Percentiles rank a stretch among this genome's conserved stretches.
These are phyloP conservation scores for Hamamelis virginiana DNA, from an alignment of 164 flowering plant genomes.

Conservation along the genomic window DNA sequence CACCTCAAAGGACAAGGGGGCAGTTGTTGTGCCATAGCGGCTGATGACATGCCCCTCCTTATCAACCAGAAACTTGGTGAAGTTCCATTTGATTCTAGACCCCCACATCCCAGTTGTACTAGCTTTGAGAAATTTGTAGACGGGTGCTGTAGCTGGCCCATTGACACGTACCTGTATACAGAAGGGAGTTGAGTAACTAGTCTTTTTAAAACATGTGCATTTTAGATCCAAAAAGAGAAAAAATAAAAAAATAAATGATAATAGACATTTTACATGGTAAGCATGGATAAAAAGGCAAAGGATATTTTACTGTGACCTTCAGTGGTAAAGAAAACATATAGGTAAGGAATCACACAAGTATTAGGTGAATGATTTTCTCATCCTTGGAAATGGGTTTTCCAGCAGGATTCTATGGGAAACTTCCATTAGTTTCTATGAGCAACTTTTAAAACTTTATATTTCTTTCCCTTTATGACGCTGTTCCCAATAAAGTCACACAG, in stretches of 20 bases:
- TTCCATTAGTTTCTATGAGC: not conserved
- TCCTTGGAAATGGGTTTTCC: not conserved
- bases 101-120: constrained; percentile 50
- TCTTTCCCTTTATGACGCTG: not conserved
- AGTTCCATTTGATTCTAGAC: constrained; percentile 80
- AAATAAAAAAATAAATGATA: no score
- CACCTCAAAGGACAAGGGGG: constrained; percentile 70
- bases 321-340: not conserved
- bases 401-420: not conserved
- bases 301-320: not conserved
- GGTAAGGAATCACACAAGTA: not conserved
- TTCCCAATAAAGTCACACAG: no score
- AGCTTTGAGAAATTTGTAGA: constrained; percentile 71
- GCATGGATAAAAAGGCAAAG: not conserved
- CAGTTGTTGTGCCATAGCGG: constrained; percentile 55
- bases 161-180: constrained; percentile 61
- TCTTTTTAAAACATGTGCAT: not conserved
- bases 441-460: not conserved
- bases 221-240: no score
- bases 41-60: constrained; percentile 60
- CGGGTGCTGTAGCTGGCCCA: constrained; percentile 74
- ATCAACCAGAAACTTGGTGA: constrained; percentile 79
- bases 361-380: no score
- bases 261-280: not conserved
- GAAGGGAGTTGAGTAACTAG: constrained; percentile 1